Conservation (phyloP, 805 yeast genomes). For the Candida golubevii region DNA sequence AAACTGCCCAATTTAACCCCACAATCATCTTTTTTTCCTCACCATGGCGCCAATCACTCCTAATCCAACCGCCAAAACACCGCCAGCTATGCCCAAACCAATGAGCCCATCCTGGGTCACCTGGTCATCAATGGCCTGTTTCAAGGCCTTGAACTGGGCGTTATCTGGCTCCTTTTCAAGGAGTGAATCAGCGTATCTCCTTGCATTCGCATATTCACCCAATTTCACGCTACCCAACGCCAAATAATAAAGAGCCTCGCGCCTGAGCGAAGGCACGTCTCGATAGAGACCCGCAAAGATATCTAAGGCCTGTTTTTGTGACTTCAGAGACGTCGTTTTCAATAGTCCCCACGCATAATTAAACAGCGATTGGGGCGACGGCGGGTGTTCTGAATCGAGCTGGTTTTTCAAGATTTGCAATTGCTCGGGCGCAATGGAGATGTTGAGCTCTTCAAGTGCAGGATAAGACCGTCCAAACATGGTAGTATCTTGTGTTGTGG, state of each 20-base stretch:
- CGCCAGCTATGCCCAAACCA: conserved; percentile 85
- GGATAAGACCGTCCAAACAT: conserved; percentile 23
- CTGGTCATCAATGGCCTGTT: conserved; percentile 75
- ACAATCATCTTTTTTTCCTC: conserved; percentile 25
- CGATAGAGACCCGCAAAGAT: conserved; percentile 67
- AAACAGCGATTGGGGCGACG: conserved; percentile 79
- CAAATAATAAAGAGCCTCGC: conserved; percentile 86
- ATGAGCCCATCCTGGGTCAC: conserved; percentile 83
- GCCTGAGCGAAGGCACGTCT: conserved; percentile 74
- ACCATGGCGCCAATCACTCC: conserved; percentile 48
- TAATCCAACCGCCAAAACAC: conserved; percentile 79
- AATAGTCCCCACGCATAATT: conserved; percentile 96
- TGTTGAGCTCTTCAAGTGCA: conserved; percentile 39
- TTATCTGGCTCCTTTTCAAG: conserved; percentile 80
- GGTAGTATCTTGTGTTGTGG: too few relatives aligned
- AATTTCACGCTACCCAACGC: conserved; percentile 84
- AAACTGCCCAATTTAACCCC: not conserved
- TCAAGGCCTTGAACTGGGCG: conserved; percentile 66
- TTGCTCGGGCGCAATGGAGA: conserved; percentile 68
- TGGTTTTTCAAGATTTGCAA: conserved; percentile 72
- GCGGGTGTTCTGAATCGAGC: conserved; percentile 77
- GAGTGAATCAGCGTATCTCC: conserved; percentile 77
- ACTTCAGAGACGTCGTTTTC: conserved; percentile 57
- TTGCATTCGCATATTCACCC: conserved; percentile 82
- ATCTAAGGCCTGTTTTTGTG: conserved; percentile 76